A percentile compares a stretch with the other conserved stretches of the same genome.
These are phyloP conservation scores for Lactarius sanguifluus DNA, from an alignment of 768 basidiomycete genomes.

Conservation along the genomic window DNA sequence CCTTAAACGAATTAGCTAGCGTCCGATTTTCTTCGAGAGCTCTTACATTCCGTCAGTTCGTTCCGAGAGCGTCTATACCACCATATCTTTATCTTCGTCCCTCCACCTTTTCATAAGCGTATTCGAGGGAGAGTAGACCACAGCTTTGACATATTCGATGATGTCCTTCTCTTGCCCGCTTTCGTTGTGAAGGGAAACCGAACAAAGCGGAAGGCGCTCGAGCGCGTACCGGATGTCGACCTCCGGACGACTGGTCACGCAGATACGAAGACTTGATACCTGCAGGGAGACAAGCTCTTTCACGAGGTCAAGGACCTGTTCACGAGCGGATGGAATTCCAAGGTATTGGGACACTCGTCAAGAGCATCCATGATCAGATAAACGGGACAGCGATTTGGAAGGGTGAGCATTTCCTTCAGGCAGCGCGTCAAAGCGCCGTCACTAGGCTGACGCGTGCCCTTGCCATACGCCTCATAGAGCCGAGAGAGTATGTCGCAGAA, in stretches of 20 bases:
- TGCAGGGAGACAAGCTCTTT: not conserved
- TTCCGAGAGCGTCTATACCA: not conserved
- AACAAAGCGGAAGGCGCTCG: not conserved
- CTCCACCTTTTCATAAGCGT: not conserved
- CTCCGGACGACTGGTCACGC: not conserved
- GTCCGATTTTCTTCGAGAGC: not conserved
- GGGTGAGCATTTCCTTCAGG: not conserved
- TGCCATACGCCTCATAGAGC: not conserved
- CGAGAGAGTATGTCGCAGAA: not conserved
- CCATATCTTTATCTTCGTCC: not conserved
- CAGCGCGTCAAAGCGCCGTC: not conserved
- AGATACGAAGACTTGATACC: not conserved
- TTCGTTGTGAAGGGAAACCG: not conserved
- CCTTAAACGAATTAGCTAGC: not conserved
- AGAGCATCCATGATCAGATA: not conserved
- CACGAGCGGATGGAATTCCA: no score
- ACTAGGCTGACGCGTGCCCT: not conserved
- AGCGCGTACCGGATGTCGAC: not conserved
- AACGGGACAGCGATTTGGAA: rapidly evolving
- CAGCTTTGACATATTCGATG: not conserved
- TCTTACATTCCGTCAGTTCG: not conserved
- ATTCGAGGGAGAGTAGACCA: not conserved
- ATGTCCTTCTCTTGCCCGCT: not conserved
- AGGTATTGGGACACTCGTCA: not conserved
- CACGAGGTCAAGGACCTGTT: not conserved